Base-by-base conservation (phyloP, 2,329 filamentous ascomycete genomes). In the Diaporthe australafricana region DNA sequence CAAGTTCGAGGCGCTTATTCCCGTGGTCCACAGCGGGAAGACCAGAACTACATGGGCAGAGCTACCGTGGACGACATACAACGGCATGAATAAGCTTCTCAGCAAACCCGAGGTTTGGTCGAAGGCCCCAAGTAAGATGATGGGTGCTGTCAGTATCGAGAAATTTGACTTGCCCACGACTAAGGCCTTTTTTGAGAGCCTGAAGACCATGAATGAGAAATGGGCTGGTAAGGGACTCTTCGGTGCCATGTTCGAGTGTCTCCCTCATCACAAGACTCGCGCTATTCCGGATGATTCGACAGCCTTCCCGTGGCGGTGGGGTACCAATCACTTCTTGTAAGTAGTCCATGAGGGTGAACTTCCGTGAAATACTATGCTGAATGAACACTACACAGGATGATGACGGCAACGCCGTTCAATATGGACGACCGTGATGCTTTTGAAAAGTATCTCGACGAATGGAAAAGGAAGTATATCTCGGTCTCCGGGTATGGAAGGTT, bases 41-140 rank as follows among this genome's bases (percentile, higher is more conserved):
- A 56, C 11, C 3, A 56, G 1, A 11, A 56, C 50, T 5, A 68
- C 9, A 0, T 68, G 65, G 65, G 3, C 22, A 6, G 50, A 68
- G 16, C 50, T 68, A 22, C 50, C 65, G 1, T 68, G 65, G 65
- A 56, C 65, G n/a, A 68, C 65, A 20, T 68, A 68, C n/a, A 40
- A 40, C 14, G 65, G 65, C 35, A 32, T 47, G 48, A 68, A 68
- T 25, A 56, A 56, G 17, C n/a, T 68, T 1, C 50, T 68, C 0
- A 68, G 65, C 27, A 68, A 55, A 11, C 65, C 65, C 22, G 65
- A 68, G 25, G 25, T 68, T 5, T 68, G 65, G 65, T n/a, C 35
- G 0, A 68, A 47, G 25, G 38, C 35, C 20, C 65, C 38, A 1
- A 3, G 47, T 11, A 47, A 47, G 17, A 68, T 68, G 50, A 68